Conservation (phyloP, 257 asterid species). For the Eustoma russellianum region DNA sequence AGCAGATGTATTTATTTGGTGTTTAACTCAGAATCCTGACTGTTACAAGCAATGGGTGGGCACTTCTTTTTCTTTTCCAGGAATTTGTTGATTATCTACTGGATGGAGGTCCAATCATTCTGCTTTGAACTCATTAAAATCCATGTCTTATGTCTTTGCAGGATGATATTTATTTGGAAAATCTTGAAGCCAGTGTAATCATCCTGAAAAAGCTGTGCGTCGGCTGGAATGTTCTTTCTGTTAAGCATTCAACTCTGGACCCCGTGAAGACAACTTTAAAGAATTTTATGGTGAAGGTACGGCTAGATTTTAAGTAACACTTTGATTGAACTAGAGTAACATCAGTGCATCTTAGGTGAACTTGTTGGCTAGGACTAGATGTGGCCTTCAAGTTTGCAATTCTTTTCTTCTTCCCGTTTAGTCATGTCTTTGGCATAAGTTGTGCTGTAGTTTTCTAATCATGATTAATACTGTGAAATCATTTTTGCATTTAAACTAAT, state of each 20-base stretch:
- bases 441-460: too few relatives aligned
- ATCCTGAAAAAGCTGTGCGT: slow-evolving; percentile 20
- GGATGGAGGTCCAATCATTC: background rate
- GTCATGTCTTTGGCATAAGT: too few relatives aligned
- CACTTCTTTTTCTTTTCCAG: background rate
- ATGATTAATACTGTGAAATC: too few relatives aligned
- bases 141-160: background rate
- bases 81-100: too few relatives aligned
- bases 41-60: slow-evolving; percentile 23
- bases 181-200: slow-evolving; percentile 19
- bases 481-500: background rate
- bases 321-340: too few relatives aligned
- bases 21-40: slow-evolving; percentile 20
- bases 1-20: slow-evolving; percentile 19
- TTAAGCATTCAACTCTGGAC: slow-evolving; percentile 12
- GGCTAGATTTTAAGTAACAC: background rate
- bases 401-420: too few relatives aligned
- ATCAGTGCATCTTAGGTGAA: too few relatives aligned
- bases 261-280: slow-evolving; percentile 16
- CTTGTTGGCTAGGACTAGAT: too few relatives aligned
- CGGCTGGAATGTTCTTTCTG: slow-evolving; percentile 11
- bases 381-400: too few relatives aligned
- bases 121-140: background rate
- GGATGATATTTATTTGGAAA: slow-evolving; percentile 20
- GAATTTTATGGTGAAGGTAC: slow-evolving; percentile 18